A percentile compares a stretch with the other conserved stretches of the same genome.
These are phyloP conservation scores for Melastoma malabathricum DNA, from an alignment of 345 rosid genomes.

Conservation along the genomic window DNA sequence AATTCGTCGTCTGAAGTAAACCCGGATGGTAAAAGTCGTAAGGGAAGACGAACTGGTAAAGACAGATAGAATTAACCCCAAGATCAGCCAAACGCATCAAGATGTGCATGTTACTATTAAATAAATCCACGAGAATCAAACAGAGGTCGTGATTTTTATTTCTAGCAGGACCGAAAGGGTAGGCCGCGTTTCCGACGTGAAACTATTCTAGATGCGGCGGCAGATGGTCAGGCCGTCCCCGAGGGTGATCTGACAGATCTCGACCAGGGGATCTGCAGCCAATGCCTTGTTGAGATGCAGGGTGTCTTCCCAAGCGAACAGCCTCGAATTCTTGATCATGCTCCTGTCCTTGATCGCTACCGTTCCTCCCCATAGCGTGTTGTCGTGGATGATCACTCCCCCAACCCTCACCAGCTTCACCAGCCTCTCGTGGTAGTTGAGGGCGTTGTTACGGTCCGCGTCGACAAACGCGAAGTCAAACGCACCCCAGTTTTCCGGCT, in stretches of 20 bases:
- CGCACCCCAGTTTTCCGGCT: conserved; percentile 21
- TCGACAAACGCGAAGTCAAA: conserved; percentile 38
- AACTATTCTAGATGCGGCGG: conserved; percentile 17
- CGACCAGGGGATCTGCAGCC: conserved; percentile 38
- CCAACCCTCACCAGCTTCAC: conserved; percentile 24
- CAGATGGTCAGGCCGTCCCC: conserved; percentile 65
- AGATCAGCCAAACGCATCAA: too few species aligned
- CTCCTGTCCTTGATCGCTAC: conserved; percentile 12
- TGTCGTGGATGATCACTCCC: conserved; percentile 22
- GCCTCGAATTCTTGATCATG: conserved; percentile 1
- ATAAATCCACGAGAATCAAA: too few species aligned
- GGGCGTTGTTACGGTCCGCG: conserved; percentile 21
- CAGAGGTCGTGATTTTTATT: too few species aligned
- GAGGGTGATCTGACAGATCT: conserved; percentile 29
- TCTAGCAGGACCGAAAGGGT: too few species aligned
- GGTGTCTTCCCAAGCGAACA: conserved; percentile 6
- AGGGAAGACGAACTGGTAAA: too few species aligned
- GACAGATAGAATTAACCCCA: too few species aligned
- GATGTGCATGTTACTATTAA: too few species aligned
- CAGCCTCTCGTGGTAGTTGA: conserved; percentile 25
- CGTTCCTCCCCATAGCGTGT: conserved; percentile 26
- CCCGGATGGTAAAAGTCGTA: too few species aligned
- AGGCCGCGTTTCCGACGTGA: too few species aligned
- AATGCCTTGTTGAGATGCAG: conserved; percentile 32
- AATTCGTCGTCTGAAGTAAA: too few species aligned